These are phyloP conservation scores for Peronosclerospora sorghi DNA, from an alignment of 352 stramenopile genomes.

Conservation along the genomic window DNA sequence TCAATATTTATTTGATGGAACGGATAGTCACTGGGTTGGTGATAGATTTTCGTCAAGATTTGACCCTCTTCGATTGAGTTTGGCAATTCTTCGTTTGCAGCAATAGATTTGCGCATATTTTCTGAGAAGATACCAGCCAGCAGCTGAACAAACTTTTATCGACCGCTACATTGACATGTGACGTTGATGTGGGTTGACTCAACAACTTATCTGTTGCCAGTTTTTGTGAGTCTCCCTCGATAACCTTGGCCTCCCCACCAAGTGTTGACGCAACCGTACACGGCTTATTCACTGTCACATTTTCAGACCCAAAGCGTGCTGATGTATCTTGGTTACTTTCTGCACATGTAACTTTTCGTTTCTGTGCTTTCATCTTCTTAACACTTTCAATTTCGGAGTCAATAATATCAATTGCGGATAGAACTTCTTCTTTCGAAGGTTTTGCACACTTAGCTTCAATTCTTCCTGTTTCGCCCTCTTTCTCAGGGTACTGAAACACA, in stretches of 20 bases:
- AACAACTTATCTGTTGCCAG: conserved; percentile 2
- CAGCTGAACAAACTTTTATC: conserved; percentile 53
- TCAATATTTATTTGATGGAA: conserved; percentile 73
- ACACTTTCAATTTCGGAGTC: conserved; percentile 57
- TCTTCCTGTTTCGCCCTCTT: no score
- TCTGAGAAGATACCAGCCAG: no score
- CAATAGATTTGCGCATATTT: no score
- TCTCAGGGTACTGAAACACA: no score
- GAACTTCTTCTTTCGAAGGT: no score
- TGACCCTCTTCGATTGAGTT: conserved; percentile 38
- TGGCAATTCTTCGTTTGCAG: conserved; percentile 34
- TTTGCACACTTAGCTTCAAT: no score
- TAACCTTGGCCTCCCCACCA: conserved; percentile 1
- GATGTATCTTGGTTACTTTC: no score
- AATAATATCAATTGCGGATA: conserved; percentile 60
- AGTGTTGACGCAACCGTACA: no score
- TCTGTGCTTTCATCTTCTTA: conserved; percentile 54
- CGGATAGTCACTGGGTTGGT: no score
- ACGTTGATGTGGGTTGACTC: conserved; percentile 11
- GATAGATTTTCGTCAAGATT: no score
- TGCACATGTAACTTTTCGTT: conserved; percentile 31
- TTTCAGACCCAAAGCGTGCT: no score
- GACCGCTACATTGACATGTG: conserved; percentile 51
- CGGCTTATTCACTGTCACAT: no score
- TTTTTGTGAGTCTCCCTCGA: neutral